Conservation (phyloP, 2,329 filamentous ascomycete genomes). For the Sarocladiaceae sp. region DNA sequence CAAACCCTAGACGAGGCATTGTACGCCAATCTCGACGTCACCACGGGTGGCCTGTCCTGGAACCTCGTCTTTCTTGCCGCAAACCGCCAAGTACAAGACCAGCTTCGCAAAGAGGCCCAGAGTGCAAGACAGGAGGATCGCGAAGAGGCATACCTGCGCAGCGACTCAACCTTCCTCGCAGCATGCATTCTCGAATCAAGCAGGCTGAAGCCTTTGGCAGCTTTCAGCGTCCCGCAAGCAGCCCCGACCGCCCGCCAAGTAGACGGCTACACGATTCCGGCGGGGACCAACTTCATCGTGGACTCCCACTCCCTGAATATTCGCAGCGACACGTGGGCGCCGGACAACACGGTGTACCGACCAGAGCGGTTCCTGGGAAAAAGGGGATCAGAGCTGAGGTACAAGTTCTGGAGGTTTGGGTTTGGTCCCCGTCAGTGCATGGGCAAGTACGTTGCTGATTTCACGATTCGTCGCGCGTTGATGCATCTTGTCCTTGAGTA, state of each 20-base stretch:
- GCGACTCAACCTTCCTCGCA: conserved; percentile 19
- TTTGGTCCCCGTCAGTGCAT: conserved; percentile 38
- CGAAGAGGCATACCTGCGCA: conserved; percentile 17
- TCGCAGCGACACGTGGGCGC: conserved; percentile 30
- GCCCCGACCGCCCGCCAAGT: conserved; percentile 10
- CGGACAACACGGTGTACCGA: conserved; percentile 25
- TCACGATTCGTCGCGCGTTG: conserved; percentile 19
- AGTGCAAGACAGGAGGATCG: conserved; percentile 12
- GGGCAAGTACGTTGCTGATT: conserved; percentile 34
- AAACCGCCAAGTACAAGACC: conserved; percentile 23
- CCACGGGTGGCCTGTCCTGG: conserved; percentile 35
- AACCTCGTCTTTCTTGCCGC: conserved; percentile 34
- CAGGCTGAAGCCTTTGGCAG: conserved; percentile 26
- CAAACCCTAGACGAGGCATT: conserved; percentile 41
- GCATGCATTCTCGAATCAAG: conserved; percentile 33
- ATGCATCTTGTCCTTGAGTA: neutral
- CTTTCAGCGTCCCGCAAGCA: neutral
- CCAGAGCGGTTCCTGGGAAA: conserved; percentile 23
- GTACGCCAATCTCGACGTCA: conserved; percentile 42
- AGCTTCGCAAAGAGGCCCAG: conserved; percentile 21
- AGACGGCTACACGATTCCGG: conserved; percentile 30
- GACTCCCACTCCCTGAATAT: conserved; percentile 38
- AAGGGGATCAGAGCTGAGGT: conserved; percentile 25
- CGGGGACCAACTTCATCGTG: conserved; percentile 32
- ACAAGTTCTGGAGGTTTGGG: conserved; percentile 37